phyloP scores from a whole-genome alignment of 768 basidiomycete species.

The Mycena epipterygia region DNA sequence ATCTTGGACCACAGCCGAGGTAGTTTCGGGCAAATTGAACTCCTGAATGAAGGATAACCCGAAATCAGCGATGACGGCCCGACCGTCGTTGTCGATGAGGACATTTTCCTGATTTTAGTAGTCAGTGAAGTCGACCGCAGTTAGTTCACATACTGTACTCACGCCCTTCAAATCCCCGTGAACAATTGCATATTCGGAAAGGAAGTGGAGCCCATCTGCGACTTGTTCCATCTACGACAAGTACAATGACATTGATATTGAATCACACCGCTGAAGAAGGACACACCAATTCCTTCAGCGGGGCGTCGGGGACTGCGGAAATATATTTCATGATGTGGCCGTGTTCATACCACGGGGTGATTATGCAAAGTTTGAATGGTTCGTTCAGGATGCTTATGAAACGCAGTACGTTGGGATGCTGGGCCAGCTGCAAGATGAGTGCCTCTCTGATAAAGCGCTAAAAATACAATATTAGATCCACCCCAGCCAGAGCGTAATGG shows the following conservation, averaged over 20 bases:
- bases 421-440: slow-evolving; percentile 32
- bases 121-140: background rate
- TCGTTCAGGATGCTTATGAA: slow-evolving; percentile 39
- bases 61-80: slow-evolving; percentile 15
- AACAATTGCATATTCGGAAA: slow-evolving; percentile 45
- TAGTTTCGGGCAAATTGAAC: background rate
- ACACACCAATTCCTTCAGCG: slow-evolving; percentile 13
- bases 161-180: slow-evolving; percentile 59
- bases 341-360: slow-evolving; percentile 46
- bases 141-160: background rate
- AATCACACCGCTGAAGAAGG: background rate
- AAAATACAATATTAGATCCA: background rate
- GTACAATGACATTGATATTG: too few species aligned
- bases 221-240: slow-evolving; percentile 44
- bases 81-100: slow-evolving; percentile 11
- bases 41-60: slow-evolving; percentile 19
- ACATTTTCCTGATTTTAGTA: slow-evolving; percentile 1
- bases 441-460: slow-evolving; percentile 40
- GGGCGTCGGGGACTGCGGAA: background rate
- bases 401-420: slow-evolving; percentile 39
- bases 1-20: background rate
- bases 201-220: slow-evolving; percentile 44
- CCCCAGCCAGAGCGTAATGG: background rate
- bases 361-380: slow-evolving; percentile 35
- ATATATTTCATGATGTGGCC: slow-evolving; percentile 41